Percentiles rank a stretch among this genome's conserved stretches.
Evolutionary conservation across 306 rosid genomes (phyloP).

Genomic region (Hippophae rhamnoides): DNA sequence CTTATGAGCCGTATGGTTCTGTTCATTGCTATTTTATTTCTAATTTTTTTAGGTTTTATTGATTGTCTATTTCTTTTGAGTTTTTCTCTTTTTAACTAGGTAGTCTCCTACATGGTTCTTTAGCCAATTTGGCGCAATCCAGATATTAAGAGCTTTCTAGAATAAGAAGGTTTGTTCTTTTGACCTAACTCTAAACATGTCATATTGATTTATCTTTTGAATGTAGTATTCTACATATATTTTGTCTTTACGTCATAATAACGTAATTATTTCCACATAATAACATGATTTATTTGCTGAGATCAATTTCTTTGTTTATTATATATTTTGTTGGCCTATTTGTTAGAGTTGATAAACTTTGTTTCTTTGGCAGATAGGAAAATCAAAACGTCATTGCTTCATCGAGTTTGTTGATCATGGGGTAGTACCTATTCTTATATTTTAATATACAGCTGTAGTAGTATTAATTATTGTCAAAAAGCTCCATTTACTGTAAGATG

Average conservation of each 20-base stretch:
- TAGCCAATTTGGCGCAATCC: constrained; percentile 60
- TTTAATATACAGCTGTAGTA: neutral
- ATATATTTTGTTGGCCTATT: neutral
- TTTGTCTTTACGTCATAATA: too few species aligned
- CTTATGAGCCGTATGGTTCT: neutral
- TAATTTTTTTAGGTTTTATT: neutral
- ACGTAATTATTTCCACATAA: too few species aligned
- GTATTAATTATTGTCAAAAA: neutral
- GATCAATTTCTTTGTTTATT: neutral
- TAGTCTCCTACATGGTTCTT: constrained; percentile 43
- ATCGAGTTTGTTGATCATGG: constrained; percentile 69
- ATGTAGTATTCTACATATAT: too few species aligned
- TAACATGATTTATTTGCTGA: neutral
- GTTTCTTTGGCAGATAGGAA: too few species aligned
- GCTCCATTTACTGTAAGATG: constrained; percentile 1
- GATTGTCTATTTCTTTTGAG: neutral
- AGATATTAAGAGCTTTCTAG: constrained; percentile 56
- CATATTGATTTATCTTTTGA: neutral
- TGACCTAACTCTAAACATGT: neutral
- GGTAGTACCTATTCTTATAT: constrained; percentile 31
- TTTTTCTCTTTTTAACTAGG: neutral
- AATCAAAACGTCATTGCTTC: constrained; percentile 20
- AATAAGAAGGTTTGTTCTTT: constrained; percentile 47
- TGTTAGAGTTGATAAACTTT: constrained; percentile 5
- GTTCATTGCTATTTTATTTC: neutral